phyloP scores from a whole-genome alignment of 1,284 basidiomycete genomes.

The Tremellales sp. region DNA sequence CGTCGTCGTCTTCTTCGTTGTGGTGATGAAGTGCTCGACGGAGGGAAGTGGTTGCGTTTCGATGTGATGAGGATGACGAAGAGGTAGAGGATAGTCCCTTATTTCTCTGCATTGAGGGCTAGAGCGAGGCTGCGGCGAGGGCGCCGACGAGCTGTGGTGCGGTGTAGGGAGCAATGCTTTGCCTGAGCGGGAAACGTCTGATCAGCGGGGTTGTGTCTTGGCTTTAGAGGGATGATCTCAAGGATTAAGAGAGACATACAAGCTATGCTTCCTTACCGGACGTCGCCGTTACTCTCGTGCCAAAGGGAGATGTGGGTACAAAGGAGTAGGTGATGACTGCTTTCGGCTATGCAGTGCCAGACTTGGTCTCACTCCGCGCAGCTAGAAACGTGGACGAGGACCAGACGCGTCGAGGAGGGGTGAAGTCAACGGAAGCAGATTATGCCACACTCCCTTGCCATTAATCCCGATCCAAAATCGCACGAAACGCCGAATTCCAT shows the following conservation, averaged over 20 bases:
- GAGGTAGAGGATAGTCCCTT: conserved; percentile 12
- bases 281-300: no score
- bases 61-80: conserved; percentile 6
- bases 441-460: conserved; percentile 1
- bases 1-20: conserved; percentile 24
- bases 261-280: no score
- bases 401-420: background rate
- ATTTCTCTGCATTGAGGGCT: conserved; percentile 17
- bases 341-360: no score
- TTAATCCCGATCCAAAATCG: background rate
- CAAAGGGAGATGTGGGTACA: no score
- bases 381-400: no score
- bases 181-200: no score
- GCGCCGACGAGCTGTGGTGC: background rate
- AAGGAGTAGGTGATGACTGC: no score
- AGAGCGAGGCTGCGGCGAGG: background rate
- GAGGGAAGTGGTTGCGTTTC: conserved; percentile 11
- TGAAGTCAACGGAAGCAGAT: background rate
- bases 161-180: no score
- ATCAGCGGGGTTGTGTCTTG: no score
- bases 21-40: conserved; percentile 11
- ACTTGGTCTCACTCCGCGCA: no score
- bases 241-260: no score
- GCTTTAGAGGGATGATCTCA: no score
- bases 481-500: conserved; percentile 13